phyloP scores from a whole-genome alignment of 352 stramenopile genomes.

The Pythium volutum region DNA sequence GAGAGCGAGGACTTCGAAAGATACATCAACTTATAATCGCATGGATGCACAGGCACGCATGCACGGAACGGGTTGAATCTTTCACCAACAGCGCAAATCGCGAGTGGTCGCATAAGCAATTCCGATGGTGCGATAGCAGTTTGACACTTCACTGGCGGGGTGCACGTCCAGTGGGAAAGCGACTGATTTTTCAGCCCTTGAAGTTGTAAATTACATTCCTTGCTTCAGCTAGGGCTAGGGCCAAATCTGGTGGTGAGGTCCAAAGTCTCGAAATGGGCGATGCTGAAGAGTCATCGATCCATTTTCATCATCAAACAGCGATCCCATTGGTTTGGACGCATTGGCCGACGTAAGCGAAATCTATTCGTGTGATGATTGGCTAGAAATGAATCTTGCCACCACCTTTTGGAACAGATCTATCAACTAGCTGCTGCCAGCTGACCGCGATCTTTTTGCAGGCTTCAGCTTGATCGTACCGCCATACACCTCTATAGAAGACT shows the following conservation, averaged over 20 bases:
- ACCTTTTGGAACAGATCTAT: conserved; percentile 10
- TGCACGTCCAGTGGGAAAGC: conserved; percentile 15
- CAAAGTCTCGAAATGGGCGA: conserved; percentile 11
- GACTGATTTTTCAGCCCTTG: conserved; percentile 13
- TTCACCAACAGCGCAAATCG: too few species aligned
- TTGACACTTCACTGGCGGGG: conserved; percentile 21
- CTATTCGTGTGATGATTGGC: conserved; percentile 29
- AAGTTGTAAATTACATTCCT: conserved; percentile 21
- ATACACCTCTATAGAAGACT: background rate
- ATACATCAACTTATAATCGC: too few species aligned
- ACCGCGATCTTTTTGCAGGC: background rate
- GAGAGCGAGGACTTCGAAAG: too few species aligned
- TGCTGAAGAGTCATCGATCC: conserved; percentile 28
- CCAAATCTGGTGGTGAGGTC: conserved; percentile 38
- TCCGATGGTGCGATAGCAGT: conserved; percentile 21
- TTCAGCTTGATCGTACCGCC: conserved; percentile 8
- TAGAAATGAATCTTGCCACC: background rate
- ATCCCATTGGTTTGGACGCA: conserved; percentile 15
- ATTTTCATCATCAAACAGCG: conserved; percentile 17
- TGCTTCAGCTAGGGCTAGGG: conserved; percentile 27
- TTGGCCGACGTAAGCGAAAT: conserved; percentile 25
- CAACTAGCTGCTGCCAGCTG: background rate
- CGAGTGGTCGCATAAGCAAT: too few species aligned
- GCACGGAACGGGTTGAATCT: background rate
- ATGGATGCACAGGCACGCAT: too few species aligned